These are phyloP conservation scores for Aureobasidium subglaciale DNA, from an alignment of 2,329 filamentous ascomycete genomes.

Conservation along the genomic window DNA sequence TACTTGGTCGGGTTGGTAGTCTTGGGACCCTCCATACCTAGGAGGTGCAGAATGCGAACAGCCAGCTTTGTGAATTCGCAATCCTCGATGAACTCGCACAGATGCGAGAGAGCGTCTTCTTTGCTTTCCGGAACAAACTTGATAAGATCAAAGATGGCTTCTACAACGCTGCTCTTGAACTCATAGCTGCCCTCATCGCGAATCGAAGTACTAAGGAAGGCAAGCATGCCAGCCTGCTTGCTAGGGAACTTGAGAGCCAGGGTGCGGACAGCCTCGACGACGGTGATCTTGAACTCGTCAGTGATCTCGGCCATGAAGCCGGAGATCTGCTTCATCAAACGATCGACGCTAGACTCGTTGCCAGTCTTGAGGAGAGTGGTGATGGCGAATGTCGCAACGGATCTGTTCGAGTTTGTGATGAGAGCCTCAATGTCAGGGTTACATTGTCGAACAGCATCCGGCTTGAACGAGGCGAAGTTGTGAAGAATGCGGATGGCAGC, in stretches of 20 bases:
- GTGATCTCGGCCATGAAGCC: conserved; percentile 99
- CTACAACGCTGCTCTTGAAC: conserved; percentile 94
- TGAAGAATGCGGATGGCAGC: conserved; percentile 93
- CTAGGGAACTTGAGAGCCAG: conserved; percentile 95
- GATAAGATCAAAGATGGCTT: conserved; percentile 99
- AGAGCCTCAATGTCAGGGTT: conserved; percentile 96
- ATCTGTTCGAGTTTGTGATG: conserved; percentile 94
- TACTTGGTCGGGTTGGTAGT: conserved; percentile 96
- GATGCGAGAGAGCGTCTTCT: conserved; percentile 78
- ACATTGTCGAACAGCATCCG: conserved; percentile 81
- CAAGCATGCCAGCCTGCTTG: conserved; percentile 96
- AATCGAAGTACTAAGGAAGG: conserved; percentile 93
- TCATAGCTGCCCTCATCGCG: conserved; percentile 96
- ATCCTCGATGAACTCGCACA: conserved; percentile 98
- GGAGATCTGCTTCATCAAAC: conserved; percentile 97
- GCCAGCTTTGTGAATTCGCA: conserved; percentile 98
- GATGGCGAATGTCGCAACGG: conserved; percentile 96
- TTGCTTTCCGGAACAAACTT: conserved; percentile 91
- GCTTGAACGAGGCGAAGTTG: conserved; percentile 94
- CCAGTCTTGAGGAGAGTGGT: conserved; percentile 97
- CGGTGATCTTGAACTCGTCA: conserved; percentile 99
- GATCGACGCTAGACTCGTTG: conserved; percentile 93
- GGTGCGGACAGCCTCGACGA: conserved; percentile 95
- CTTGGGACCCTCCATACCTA: conserved; percentile 90
- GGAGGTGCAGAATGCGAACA: conserved; percentile 86